These are phyloP conservation scores for Fusarium circinatum DNA, from an alignment of 2,329 filamentous ascomycete genomes.

Conservation along the genomic window DNA sequence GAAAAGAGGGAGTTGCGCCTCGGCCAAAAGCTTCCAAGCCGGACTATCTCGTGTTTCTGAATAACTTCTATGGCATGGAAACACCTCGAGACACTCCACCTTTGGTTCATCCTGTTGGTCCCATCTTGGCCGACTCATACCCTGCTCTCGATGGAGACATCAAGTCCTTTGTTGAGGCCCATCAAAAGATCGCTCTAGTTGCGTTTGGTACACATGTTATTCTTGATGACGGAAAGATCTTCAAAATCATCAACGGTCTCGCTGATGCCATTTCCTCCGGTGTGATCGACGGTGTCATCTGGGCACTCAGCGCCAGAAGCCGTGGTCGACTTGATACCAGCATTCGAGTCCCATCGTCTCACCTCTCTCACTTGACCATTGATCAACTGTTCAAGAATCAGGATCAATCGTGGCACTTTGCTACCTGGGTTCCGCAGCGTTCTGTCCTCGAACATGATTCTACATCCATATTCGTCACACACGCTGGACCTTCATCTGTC, in stretches of 20 bases:
- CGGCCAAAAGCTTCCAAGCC: neutral
- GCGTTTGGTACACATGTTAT: slow-evolving; percentile 5
- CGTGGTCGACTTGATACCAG: neutral
- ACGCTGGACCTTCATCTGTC: neutral
- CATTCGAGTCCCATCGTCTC: neutral
- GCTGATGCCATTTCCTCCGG: neutral
- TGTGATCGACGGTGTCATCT: neutral
- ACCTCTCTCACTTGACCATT: neutral
- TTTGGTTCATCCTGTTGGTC: neutral
- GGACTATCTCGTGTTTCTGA: neutral
- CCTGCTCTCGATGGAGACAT: neutral
- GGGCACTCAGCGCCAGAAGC: neutral
- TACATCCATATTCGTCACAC: neutral
- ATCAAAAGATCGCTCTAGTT: neutral
- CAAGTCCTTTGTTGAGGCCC: neutral
- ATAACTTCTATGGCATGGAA: slow-evolving; percentile 9
- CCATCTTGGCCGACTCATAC: slow-evolving; percentile 2
- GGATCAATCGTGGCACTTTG: neutral
- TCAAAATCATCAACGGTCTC: neutral
- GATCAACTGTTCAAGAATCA: neutral
- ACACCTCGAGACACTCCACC: slow-evolving; percentile 1
- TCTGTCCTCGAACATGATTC: neutral
- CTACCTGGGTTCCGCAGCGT: neutral
- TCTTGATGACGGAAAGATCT: neutral
- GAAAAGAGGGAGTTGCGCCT: neutral